phyloP scores from a whole-genome alignment of 768 basidiomycete genomes.

The Harrya chromipes region DNA sequence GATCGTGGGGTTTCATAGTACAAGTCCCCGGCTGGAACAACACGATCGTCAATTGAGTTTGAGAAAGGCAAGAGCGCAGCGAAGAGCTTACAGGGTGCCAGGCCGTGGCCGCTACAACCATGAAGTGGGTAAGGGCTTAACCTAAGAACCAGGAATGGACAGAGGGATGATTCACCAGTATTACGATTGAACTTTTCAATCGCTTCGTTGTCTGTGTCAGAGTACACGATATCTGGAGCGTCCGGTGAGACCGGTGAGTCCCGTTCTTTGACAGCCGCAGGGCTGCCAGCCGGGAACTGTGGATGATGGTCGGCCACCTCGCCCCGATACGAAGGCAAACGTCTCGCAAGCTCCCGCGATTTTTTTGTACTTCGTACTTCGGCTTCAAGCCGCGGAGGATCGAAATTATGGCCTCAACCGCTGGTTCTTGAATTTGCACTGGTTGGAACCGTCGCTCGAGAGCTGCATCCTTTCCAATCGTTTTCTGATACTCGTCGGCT shows the following conservation, averaged over 20 bases:
- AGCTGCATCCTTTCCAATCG: conserved; percentile 89
- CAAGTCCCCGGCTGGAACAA: conserved; percentile 56
- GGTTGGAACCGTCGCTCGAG: conserved; percentile 91
- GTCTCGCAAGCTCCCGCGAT: conserved; percentile 50
- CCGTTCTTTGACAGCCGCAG: conserved; percentile 22
- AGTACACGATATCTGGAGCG: conserved; percentile 32
- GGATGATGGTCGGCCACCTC: conserved; percentile 16
- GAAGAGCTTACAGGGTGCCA: neutral
- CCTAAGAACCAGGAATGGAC: too few relatives aligned
- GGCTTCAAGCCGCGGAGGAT: conserved; percentile 85
- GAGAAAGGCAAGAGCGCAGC: neutral
- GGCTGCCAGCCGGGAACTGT: conserved; percentile 25
- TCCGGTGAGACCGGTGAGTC: conserved; percentile 17
- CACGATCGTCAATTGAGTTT: too few relatives aligned
- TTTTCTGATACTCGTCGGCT: conserved; percentile 87
- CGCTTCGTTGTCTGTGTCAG: conserved; percentile 30
- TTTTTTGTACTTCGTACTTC: conserved; percentile 88
- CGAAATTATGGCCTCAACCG: conserved; percentile 78
- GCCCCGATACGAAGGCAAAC: conserved; percentile 37
- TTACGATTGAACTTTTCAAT: conserved; percentile 25
- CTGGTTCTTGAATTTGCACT: conserved; percentile 84
- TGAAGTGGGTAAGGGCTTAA: too few relatives aligned
- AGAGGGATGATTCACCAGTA: neutral
- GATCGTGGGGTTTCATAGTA: conserved; percentile 50
- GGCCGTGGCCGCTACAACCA: neutral